Evolutionary conservation across 2,329 filamentous ascomycete genomes (phyloP), one percentile per base, ranked within the genome.

Genomic region (Cordyceps cateniannulata): DNA sequence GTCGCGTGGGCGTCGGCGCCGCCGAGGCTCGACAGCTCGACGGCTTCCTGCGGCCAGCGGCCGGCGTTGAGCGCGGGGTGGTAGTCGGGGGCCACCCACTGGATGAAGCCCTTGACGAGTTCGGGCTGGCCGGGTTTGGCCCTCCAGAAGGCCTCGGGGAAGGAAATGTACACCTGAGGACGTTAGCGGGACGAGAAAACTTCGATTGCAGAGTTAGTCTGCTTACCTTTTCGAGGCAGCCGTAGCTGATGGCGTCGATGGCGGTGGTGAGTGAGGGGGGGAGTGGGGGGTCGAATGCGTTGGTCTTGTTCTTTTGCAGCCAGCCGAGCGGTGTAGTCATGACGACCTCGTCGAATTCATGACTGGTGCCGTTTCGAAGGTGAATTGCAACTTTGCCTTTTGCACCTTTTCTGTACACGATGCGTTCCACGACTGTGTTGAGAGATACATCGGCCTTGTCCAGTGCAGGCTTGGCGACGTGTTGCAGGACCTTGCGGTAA

Each of bases 121-220:
- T 75, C 70, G 12, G 73, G 71, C 32, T 72, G 65, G 0, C 68
- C 67, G 42, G 84, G 76, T 0, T 72, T 65, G 0, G 68, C 67
- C 1, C 78, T 73, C 91, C 92, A 96, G 71, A 93, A 96, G 0
- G 91, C 85, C 12, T 74, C 77, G 0, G 88, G 85, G 66, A 96
- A 96, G 42, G 82, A 88, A 47, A 91, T 80, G 69, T 85, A 85
- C 2, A 83, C 77, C 78, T 78, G 58, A 6, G 22, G 25, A 35
- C 5, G 25, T 61, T 12, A 51, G 59, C 29, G 4, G n/a, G n/a
- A 45, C 18, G 12, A 10, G 48, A 29, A 14, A 14, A 25, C 3
- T 14, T 6, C 5, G 8, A 16, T n/a, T 1, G 4, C 3, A 10
- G 16, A 2, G n/a, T 51, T 16, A 8, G 10, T 18, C 14, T 3